phyloP scores from a whole-genome alignment of 2,329 filamentous ascomycete genomes.

The Dactylellina sp. region DNA sequence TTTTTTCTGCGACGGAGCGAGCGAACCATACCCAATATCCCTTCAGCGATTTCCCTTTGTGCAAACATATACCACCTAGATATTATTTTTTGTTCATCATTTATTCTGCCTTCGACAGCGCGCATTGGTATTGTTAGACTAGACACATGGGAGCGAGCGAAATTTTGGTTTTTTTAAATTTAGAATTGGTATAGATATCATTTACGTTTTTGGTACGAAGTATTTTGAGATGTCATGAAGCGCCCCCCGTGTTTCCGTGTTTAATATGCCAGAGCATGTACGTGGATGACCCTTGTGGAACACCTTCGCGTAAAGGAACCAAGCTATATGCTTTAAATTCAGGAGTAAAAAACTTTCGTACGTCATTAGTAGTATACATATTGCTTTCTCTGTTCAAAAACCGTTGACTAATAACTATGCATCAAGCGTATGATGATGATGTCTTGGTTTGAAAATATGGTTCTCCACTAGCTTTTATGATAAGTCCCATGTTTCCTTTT shows the following conservation, averaged over 20 bases:
- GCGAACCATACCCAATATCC: conserved; percentile 9
- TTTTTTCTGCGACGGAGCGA: conserved; percentile 41
- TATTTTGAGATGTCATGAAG: too few species aligned
- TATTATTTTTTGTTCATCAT: conserved; percentile 3
- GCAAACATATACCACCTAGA: neutral
- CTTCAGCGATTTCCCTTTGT: too few species aligned
- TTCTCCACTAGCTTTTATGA: conserved; percentile 46
- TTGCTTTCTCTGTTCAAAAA: neutral
- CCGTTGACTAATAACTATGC: neutral
- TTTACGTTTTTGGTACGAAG: neutral
- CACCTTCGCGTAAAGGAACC: too few species aligned
- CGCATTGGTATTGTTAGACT: conserved; percentile 4
- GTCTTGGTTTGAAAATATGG: conserved; percentile 9
- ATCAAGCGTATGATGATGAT: neutral
- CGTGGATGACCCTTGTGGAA: neutral
- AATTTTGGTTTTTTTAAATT: neutral
- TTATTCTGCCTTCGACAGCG: neutral
- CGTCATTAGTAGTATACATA: conserved; percentile 49
- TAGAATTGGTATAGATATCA: conserved; percentile 10
- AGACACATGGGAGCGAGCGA: neutral
- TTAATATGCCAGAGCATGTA: neutral
- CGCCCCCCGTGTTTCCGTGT: too few species aligned
- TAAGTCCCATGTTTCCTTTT: conserved; percentile 14
- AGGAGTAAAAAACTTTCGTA: neutral
- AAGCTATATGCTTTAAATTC: neutral